These are phyloP conservation scores for Umbellularia californica DNA, from an alignment of 164 flowering plant genomes.

Conservation along the genomic window DNA sequence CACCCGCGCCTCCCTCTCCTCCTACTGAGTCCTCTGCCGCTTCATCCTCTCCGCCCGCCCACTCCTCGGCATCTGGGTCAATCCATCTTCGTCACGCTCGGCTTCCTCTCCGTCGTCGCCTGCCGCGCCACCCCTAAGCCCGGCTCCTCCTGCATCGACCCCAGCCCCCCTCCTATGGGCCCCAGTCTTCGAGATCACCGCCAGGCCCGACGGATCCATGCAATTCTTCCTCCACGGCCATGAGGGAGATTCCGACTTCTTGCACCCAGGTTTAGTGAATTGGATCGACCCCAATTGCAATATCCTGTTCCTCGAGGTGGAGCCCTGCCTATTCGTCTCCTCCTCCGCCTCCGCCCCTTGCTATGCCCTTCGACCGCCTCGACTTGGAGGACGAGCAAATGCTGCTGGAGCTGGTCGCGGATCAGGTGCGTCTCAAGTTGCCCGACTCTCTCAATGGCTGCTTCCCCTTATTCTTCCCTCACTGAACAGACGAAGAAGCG, in stretches of 20 bases:
- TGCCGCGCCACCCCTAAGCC: constrained; percentile 83
- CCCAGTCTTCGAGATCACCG: constrained; percentile 77
- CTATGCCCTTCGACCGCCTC: constrained; percentile 54
- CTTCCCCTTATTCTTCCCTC: constrained; percentile 51
- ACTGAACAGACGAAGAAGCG: constrained; percentile 10
- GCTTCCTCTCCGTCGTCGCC: constrained; percentile 71
- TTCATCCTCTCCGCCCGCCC: constrained; percentile 57
- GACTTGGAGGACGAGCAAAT: constrained; percentile 76
- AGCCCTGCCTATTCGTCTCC: constrained; percentile 27
- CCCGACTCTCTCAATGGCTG: constrained; percentile 35
- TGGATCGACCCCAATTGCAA: constrained; percentile 53
- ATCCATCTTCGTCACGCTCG: constrained; percentile 91
- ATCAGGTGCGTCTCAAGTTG: constrained; percentile 40
- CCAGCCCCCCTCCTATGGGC: constrained; percentile 75
- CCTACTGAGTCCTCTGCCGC: constrained; percentile 64
- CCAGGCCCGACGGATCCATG: constrained; percentile 54
- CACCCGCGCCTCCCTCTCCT: constrained; percentile 36
- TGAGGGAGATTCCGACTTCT: constrained; percentile 45
- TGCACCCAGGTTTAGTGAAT: constrained; percentile 70
- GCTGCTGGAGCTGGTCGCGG: constrained; percentile 58
- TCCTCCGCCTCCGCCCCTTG: constrained; percentile 18
- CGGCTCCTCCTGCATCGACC: constrained; percentile 67
- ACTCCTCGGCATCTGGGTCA: constrained; percentile 88
- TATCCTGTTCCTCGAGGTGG: constrained; percentile 76
- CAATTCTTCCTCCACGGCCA: constrained; percentile 70